Percentiles rank a stretch among this genome's conserved stretches.
Evolutionary conservation across 2,329 filamentous ascomycete species (phyloP).

Genomic region (Monilinia laxa): DNA sequence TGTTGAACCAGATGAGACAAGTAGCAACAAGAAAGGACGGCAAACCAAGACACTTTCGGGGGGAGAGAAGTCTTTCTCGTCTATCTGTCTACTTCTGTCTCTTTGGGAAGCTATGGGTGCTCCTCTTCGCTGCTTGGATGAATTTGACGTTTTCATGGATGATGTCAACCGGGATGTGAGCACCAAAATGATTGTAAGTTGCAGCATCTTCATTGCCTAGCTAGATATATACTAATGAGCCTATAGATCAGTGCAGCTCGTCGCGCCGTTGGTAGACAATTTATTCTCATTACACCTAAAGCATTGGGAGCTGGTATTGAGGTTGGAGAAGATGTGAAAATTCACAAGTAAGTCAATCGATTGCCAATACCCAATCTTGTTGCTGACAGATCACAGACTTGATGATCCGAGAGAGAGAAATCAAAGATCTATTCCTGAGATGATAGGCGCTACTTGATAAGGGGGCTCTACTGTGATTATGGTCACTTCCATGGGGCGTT

Average conservation of each 20-base stretch:
- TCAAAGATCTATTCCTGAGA: conserved; percentile 35
- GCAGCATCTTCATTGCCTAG: neutral
- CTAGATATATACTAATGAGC: conserved; percentile 1
- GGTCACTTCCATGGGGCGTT: neutral
- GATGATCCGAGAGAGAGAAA: conserved; percentile 32
- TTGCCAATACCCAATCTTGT: neutral
- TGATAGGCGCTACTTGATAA: conserved; percentile 24
- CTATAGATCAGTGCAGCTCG: conserved; percentile 76
- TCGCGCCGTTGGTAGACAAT: conserved; percentile 84
- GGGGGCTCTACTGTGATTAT: neutral
- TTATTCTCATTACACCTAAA: conserved; percentile 94
- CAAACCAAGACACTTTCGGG: conserved; percentile 91
- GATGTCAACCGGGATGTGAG: conserved; percentile 90
- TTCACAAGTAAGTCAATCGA: conserved; percentile 60
- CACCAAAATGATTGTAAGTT: conserved; percentile 84
- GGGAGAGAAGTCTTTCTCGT: conserved; percentile 96
- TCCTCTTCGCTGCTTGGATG: conserved; percentile 89
- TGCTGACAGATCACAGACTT: conserved; percentile 15
- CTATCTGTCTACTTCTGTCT: conserved; percentile 86
- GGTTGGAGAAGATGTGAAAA: conserved; percentile 67
- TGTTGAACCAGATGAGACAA: conserved; percentile 70
- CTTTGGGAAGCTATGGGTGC: conserved; percentile 99
- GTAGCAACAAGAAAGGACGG: conserved; percentile 66
- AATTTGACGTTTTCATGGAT: conserved; percentile 99
- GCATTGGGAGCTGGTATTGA: conserved; percentile 64